phyloP scores from a whole-genome alignment of 1,284 basidiomycete genomes.

The Tilletiopsis washingtonensis region DNA sequence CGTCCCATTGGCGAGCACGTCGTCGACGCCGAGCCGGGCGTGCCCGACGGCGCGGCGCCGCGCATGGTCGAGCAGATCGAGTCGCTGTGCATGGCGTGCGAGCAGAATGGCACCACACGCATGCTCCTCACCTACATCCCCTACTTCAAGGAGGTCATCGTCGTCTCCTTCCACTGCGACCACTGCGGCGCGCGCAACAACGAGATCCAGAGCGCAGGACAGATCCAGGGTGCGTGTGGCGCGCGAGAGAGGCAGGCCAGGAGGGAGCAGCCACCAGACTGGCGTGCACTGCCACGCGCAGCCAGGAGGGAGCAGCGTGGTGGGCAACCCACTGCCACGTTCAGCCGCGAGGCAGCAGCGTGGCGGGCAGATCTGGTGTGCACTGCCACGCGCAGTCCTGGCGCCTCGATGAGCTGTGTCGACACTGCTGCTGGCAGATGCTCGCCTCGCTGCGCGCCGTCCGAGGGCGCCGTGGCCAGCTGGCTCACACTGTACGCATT shows the following conservation, averaged over 20 bases:
- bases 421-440: too few relatives aligned
- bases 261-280: too few relatives aligned
- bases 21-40: slow-evolving; percentile 7
- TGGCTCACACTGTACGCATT: neutral
- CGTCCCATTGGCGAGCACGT: slow-evolving; percentile 32
- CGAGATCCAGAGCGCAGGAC: slow-evolving; percentile 85
- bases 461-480: neutral
- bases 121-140: slow-evolving; percentile 91
- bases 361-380: too few relatives aligned
- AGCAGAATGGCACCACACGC: slow-evolving; percentile 82
- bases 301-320: too few relatives aligned
- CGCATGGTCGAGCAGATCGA: slow-evolving; percentile 56
- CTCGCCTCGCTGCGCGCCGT: too few relatives aligned
- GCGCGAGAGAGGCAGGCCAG: too few relatives aligned
- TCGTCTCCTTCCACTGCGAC: slow-evolving; percentile 92
- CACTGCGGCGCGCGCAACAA: slow-evolving; percentile 86
- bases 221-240: slow-evolving; percentile 77
- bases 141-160: slow-evolving; percentile 89
- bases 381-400: too few relatives aligned
- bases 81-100: slow-evolving; percentile 89
- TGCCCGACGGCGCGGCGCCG: slow-evolving; percentile 14
- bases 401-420: too few relatives aligned
- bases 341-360: too few relatives aligned
- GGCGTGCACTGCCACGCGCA: too few relatives aligned
- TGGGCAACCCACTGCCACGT: too few relatives aligned